A percentile compares a stretch with the other conserved stretches of the same genome.
phyloP scores from a whole-genome alignment of 768 basidiomycete species.

The Phlebiopsis gigantea region DNA sequence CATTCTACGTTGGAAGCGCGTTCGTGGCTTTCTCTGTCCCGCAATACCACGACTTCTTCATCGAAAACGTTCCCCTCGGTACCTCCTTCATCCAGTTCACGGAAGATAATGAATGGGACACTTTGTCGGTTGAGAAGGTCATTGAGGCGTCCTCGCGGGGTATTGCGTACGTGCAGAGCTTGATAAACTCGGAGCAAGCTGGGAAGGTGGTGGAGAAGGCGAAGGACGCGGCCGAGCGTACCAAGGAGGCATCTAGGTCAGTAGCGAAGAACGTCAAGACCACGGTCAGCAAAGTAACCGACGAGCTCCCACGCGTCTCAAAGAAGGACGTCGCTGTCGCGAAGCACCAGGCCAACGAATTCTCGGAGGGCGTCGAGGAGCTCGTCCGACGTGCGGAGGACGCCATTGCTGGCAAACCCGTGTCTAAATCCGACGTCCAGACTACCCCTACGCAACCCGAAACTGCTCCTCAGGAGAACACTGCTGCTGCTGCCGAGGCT shows the following conservation, averaged over 20 bases:
- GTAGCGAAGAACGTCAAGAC: slow-evolving; percentile 45
- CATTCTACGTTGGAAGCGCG: slow-evolving; percentile 80
- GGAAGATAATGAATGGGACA: slow-evolving; percentile 76
- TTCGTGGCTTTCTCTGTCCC: slow-evolving; percentile 75
- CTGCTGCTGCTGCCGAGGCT: slow-evolving; percentile 11
- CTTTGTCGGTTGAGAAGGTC: slow-evolving; percentile 56
- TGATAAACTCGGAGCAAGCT: slow-evolving; percentile 39
- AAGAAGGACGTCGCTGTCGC: slow-evolving; percentile 38
- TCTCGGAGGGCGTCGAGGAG: slow-evolving; percentile 60
- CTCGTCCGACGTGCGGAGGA: slow-evolving; percentile 70
- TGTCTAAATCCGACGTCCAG: slow-evolving; percentile 21
- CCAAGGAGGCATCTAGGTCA: slow-evolving; percentile 36
- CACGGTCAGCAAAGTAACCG: slow-evolving; percentile 34
- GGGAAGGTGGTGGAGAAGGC: slow-evolving; percentile 30
- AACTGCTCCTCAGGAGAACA: slow-evolving; percentile 22
- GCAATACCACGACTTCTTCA: slow-evolving; percentile 82
- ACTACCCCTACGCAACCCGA: slow-evolving; percentile 22
- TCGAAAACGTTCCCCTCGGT: slow-evolving; percentile 73
- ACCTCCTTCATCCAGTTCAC: slow-evolving; percentile 75
- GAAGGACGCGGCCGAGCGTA: slow-evolving; percentile 33
- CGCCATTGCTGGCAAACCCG: slow-evolving; percentile 49
- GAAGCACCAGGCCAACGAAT: slow-evolving; percentile 40
- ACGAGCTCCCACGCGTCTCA: slow-evolving; percentile 24
- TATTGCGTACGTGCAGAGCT: slow-evolving; percentile 42
- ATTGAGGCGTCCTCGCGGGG: slow-evolving; percentile 45